Percentiles rank a stretch among this genome's conserved stretches.
These are phyloP conservation scores for Allium sativum DNA, from an alignment of 106 monocot species.

Conservation along the genomic window DNA sequence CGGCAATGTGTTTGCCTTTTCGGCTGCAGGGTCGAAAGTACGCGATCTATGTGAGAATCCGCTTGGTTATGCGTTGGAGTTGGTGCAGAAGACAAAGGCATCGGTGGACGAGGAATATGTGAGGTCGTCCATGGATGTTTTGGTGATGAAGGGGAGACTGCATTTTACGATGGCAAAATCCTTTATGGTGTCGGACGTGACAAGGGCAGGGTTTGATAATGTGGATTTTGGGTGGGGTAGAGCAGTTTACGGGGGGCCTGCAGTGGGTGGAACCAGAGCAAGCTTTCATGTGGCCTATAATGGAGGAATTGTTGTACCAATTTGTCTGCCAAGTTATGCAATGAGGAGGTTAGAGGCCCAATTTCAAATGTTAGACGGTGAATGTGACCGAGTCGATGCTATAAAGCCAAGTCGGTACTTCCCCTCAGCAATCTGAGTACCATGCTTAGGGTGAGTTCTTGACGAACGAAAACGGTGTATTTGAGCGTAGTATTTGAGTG, in stretches of 20 bases:
- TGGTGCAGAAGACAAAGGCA: constrained; percentile 35
- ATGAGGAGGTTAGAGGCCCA: neutral
- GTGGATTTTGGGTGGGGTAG: no score
- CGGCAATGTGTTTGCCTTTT: constrained; percentile 52
- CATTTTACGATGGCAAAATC: constrained; percentile 27
- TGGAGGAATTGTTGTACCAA: no score
- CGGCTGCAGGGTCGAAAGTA: constrained; percentile 30
- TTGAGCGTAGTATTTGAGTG: no score
- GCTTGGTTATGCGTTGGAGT: constrained; percentile 36
- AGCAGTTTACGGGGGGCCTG: no score
- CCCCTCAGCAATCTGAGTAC: no score
- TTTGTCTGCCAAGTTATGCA: neutral
- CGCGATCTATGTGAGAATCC: constrained; percentile 26
- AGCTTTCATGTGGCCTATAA: no score
- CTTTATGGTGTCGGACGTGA: constrained; percentile 51
- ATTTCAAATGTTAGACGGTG: neutral
- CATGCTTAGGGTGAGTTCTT: no score
- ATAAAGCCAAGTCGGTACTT: no score
- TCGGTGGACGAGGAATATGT: constrained; percentile 39
- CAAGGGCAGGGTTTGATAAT: constrained; percentile 13
- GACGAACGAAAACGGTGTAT: no score
- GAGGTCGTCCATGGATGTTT: constrained; percentile 38
- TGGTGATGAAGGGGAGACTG: constrained; percentile 39
- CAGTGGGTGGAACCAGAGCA: no score
- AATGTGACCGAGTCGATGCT: neutral